Percentiles rank a stretch among this genome's conserved stretches.
These are phyloP conservation scores for Tolypocladium tropicale DNA, from an alignment of 2,329 filamentous ascomycete genomes.

Conservation along the genomic window DNA sequence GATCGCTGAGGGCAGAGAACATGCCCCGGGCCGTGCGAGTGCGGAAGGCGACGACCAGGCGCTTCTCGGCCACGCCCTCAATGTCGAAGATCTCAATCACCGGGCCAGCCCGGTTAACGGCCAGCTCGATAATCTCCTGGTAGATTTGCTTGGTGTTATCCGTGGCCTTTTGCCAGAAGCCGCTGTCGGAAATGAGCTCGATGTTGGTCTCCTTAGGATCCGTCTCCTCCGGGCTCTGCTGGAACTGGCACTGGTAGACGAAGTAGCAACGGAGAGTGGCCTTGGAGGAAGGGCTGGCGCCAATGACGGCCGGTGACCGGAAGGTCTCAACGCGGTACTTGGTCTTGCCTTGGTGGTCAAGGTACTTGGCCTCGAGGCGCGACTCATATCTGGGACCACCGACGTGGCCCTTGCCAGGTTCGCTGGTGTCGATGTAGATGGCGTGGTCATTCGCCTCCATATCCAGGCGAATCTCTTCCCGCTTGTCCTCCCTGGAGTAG, in stretches of 20 bases:
- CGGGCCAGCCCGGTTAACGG: conserved; percentile 75
- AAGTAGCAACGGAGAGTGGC: conserved; percentile 95
- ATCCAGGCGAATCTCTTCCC: conserved; percentile 86
- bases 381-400: conserved; percentile 86
- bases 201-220: conserved; percentile 73
- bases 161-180: conserved; percentile 93
- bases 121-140: conserved; percentile 81
- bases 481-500: conserved; percentile 85
- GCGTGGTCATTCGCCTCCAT: conserved; percentile 93
- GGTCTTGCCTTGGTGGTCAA: conserved; percentile 64
- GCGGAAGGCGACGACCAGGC: conserved; percentile 88
- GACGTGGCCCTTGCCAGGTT: conserved; percentile 67
- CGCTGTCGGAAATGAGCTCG: conserved; percentile 83
- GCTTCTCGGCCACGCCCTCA: conserved; percentile 81
- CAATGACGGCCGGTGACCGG: conserved; percentile 75
- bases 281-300: conserved; percentile 54
- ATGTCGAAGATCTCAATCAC: conserved; percentile 98
- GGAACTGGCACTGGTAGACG: conserved; percentile 93
- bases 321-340: conserved; percentile 96
- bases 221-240: conserved; percentile 60
- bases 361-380: conserved; percentile 88
- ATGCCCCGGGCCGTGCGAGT: conserved; percentile 84
- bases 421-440: conserved; percentile 97
- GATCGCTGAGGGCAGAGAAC: conserved; percentile 88
- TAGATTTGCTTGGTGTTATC: conserved; percentile 94